A percentile compares a stretch with the other conserved stretches of the same genome.
These are phyloP conservation scores for Setaria viridis DNA, from an alignment of 202 grass and related monocot species.

Conservation along the genomic window DNA sequence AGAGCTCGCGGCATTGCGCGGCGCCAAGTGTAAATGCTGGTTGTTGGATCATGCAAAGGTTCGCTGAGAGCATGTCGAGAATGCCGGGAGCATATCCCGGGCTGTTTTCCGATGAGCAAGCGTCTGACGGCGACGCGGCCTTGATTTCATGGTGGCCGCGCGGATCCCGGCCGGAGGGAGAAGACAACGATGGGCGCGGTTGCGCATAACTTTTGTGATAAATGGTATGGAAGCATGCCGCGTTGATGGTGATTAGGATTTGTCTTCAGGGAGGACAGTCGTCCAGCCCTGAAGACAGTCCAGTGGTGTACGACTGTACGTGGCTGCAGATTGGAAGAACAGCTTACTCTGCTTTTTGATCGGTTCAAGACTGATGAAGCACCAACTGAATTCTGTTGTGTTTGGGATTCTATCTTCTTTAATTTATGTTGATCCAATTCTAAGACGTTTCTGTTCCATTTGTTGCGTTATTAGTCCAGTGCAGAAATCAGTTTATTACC, in stretches of 20 bases:
- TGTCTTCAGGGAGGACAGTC: background rate
- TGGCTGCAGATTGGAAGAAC: background rate
- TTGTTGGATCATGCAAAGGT: background rate
- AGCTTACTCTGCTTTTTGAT: background rate
- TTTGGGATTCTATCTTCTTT: background rate
- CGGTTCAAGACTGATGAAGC: background rate
- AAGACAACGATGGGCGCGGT: constrained; percentile 6
- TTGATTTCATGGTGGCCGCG: background rate
- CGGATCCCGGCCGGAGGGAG: background rate
- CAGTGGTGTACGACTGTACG: background rate
- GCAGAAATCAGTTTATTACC: background rate
- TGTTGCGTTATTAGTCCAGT: background rate
- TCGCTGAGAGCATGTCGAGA: background rate
- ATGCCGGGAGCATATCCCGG: background rate
- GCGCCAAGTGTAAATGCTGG: background rate
- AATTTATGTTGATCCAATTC: background rate
- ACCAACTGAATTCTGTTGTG: background rate
- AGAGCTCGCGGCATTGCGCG: background rate
- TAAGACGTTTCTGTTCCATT: background rate
- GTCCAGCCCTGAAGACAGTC: background rate
- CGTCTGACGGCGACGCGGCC: constrained; percentile 7
- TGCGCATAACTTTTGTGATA: constrained; percentile 36
- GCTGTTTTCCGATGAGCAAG: background rate
- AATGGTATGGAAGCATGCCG: constrained; percentile 28
- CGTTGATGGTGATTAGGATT: background rate